Conservation (phyloP, 176 grass and related monocot genomes). For the Triticum timopheevii region DNA sequence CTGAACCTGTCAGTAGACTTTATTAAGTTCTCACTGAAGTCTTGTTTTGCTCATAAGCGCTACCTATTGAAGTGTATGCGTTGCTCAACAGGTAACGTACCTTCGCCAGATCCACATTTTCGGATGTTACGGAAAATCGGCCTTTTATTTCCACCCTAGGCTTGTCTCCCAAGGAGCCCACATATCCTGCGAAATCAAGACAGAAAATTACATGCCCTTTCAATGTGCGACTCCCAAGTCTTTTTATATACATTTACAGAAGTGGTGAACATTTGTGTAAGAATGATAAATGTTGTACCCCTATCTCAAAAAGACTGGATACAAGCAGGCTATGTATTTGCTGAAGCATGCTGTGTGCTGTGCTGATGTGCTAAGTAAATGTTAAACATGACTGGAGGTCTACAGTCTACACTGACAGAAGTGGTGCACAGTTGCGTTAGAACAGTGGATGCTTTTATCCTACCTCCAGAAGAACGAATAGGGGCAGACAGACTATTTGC, state of each 20-base stretch:
- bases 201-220: constrained; percentile 1
- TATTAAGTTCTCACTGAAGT: constrained; percentile 24
- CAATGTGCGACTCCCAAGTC: not conserved
- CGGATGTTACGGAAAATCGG: constrained; percentile 96
- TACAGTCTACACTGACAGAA: constrained; percentile 19
- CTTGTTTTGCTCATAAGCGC: constrained; percentile 7
- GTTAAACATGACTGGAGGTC: not conserved
- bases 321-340: not conserved
- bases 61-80: not conserved
- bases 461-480: constrained; percentile 92
- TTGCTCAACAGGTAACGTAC: constrained; percentile 31
- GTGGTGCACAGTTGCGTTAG: not conserved
- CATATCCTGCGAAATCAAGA: constrained; percentile 59
- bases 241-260: not conserved
- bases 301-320: not conserved
- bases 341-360: not conserved
- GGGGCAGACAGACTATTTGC: constrained; percentile 98
- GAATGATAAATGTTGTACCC: not conserved
- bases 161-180: constrained; percentile 82
- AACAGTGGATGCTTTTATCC: not conserved
- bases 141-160: constrained; percentile 91
- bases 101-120: constrained; percentile 98
- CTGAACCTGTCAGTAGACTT: constrained; percentile 51
- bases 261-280: not conserved
- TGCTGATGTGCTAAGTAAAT: not conserved